Base-by-base conservation (phyloP, 495 filamentous ascomycete species). In the Penicillium flavigenum region DNA sequence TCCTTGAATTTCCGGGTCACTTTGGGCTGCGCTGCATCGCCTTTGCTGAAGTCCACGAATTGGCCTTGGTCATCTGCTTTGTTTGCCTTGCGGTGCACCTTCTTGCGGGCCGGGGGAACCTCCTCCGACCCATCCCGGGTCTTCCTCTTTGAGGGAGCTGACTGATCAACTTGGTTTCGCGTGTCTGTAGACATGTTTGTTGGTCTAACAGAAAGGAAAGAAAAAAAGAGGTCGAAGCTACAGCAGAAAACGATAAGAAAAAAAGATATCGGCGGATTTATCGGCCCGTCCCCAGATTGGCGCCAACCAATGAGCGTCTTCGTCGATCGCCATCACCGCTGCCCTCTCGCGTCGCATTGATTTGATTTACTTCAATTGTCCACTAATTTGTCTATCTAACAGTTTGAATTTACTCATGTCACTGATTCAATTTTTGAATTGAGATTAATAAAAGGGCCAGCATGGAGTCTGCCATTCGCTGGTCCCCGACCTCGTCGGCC, bases 401-500 rank as follows among this genome's bases (percentile, higher is more conserved):
- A 43, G 12, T 29, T 29, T 43, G 39, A 2, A 17, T 29, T 11
- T 27, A 14, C 12, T 41, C 34, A 55, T 54, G 44, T 36, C 47
- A 53, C 45, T 47, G 17, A 31, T 16, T 45, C 27, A 11, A 39
- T 60, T 24, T 9, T 10, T 53, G 29, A 32, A 55, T 1, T n/a
- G 20, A 36, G 31, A 22, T 39, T 22, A 14, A 17, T 47, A 31
- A 11, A 27, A 59, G 50, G 60, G 53, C 31, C 42, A 53, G 42
- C 56, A 87, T 88, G 86, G 85, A 87, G 68, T 82, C 80, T 24
- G 86, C 85, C 16, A 87, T 97, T 65, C 85, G 91, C 62, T 98
- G 92, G 92, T 97, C 94, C 22, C 88, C 91, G 41, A 90, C 87
- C 62, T 86, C 90, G 17, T 82, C 69, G 67, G 81, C 76, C 65